Percentiles rank a stretch among this genome's conserved stretches.
phyloP scores from a whole-genome alignment of 2,329 filamentous ascomycete species.

The Blumeria hordei region DNA sequence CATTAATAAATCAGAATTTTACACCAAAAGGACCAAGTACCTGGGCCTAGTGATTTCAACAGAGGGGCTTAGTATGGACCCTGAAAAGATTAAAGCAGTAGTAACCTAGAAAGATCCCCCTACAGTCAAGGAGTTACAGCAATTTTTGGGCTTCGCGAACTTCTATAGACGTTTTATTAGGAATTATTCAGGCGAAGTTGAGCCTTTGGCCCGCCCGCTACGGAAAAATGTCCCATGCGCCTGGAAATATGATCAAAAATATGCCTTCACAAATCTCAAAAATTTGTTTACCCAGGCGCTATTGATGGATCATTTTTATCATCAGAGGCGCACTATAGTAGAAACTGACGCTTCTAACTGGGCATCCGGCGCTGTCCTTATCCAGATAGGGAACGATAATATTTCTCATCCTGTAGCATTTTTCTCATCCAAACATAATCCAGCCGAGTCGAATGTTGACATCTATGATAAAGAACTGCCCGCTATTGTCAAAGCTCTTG shows the following conservation, averaged over 20 bases:
- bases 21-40: background rate
- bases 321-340: too few relatives aligned
- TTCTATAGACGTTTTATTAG: too few relatives aligned
- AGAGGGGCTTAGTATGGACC: background rate
- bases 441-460: too few relatives aligned
- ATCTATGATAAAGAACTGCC: too few relatives aligned
- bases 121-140: background rate
- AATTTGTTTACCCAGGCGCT: background rate
- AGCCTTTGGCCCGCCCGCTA: background rate
- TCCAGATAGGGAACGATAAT: too few relatives aligned
- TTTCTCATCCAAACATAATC: too few relatives aligned
- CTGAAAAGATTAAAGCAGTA: background rate
- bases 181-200: background rate
- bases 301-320: too few relatives aligned
- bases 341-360: too few relatives aligned
- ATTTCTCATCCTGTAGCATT: too few relatives aligned
- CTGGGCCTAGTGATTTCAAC: slow-evolving; percentile 1
- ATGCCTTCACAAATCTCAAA: background rate
- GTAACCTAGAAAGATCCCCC: background rate
- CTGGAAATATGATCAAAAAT: background rate
- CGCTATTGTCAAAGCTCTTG: too few relatives aligned
- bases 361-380: too few relatives aligned
- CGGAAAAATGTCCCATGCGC: background rate
- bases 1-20: slow-evolving; percentile 2
- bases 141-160: background rate